Base-by-base conservation (phyloP, 2,329 filamentous ascomycete genomes). In the Domatiomyces catenatus region DNA sequence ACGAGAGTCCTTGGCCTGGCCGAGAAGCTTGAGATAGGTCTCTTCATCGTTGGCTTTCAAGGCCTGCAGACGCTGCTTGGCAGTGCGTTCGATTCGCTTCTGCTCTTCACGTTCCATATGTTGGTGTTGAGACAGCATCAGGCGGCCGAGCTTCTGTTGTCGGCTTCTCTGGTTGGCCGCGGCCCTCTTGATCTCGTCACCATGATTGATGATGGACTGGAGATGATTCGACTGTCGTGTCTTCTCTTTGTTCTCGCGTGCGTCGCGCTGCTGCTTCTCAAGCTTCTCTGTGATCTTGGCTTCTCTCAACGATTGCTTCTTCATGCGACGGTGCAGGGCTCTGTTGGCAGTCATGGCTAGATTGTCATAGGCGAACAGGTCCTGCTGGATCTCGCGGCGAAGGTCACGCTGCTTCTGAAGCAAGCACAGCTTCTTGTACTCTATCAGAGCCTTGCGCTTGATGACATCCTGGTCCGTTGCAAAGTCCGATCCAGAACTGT, bases 41-140 rank as follows among this genome's bases (percentile, higher is more conserved):
- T 96, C 92, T 72, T 98, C 92, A 67, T 98, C 92, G 80, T 98
- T 94, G 62, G 92, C 90, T 72, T 95, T 96, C 66, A 98, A 77
- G 54, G 92, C 92, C 69, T 96, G 90, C 58, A 98, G 81, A 95
- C 92, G 92, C 69, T 98, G 92, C 75, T 98, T 98, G 57, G 92
- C 92, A 8, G 90, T 98, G 57, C 92, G 80, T 72, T 98, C 92
- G 58, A 98, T 85, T 56, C 92, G 86, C 73, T 94, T 96, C 76
- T 96, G 90, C 71, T 98, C 92, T 74, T 98, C 92, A 71, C 94
- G 94, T 67, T 98, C 92, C 65, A 98, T 96, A 66, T 90, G 86
- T 69, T 89, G 85, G 67, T 98, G 92, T 54, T 94, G 89, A 51
- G 76, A 71, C 56, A 85, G 77, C 87, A 96, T 95, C 67, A 89